Evolutionary conservation across 2,329 filamentous ascomycete species (phyloP).

Genomic region (Trichophyton equinum): DNA sequence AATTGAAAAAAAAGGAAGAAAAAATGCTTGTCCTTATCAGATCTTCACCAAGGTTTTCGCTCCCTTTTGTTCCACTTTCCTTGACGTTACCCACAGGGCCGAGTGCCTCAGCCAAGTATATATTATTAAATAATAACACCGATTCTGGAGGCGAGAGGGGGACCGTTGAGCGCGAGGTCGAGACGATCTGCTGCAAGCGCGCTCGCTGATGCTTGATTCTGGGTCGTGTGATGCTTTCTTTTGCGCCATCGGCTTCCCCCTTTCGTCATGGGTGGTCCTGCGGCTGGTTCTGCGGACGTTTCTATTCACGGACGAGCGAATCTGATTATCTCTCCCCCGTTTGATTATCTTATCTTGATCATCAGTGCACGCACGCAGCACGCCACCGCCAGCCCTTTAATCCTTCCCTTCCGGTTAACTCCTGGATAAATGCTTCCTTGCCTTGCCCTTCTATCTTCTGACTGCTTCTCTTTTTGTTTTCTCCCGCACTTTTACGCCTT

Average conservation of each 20-base stretch:
- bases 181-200: not conserved
- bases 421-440: not conserved
- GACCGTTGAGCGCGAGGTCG: not conserved
- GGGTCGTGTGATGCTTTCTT: not conserved
- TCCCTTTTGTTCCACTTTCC: not conserved
- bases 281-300: too few relatives aligned
- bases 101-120: too few relatives aligned
- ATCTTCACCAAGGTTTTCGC: not conserved
- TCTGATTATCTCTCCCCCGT: not conserved
- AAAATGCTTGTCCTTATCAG: not conserved
- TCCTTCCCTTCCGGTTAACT: not conserved
- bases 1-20: too few relatives aligned
- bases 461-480: not conserved
- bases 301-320: not conserved
- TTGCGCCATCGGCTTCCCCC: not conserved
- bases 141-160: not conserved
- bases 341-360: conserved; percentile 6
- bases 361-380: not conserved
- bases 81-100: too few relatives aligned
- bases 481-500: not conserved
- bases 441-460: not conserved
- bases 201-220: not conserved
- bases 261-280: not conserved
- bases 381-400: not conserved
- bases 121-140: not conserved